Base-by-base conservation (phyloP, 208 protist species). In the Trichomonas tenax region DNA sequence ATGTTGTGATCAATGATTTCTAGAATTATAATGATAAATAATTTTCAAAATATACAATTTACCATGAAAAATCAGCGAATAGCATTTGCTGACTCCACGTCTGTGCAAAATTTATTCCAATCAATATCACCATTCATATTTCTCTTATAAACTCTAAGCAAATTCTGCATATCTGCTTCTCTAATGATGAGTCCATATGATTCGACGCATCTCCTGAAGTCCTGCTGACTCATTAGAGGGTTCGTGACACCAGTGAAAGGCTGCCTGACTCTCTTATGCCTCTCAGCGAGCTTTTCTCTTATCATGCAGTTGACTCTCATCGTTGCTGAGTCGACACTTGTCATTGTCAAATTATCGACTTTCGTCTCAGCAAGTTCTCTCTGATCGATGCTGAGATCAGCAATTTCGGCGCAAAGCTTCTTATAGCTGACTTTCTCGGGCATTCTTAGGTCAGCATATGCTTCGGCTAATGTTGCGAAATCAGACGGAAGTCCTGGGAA, bases 101-200 rank as follows among this genome's bases (percentile, higher is more conserved):
- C 82, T 34, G 34, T 10, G 23, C 10, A 17, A 31, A 90, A 90
- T 48, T 41, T 90, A 31, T 90, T 17, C 82, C 82, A 90, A n/a
- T 90, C 82, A 31, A 90, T 90, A n/a, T 90, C 82, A 48, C 82
- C 82, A 17, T 90, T 17, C 36, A 90, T 48, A 48, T 90, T 90
- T n/a, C 34, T 11, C 82, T 48, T 45, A 48, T 90, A 90, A 44
- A 44, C 82, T 4, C 82, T 17, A 2, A 90, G 9, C 2, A 90
- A 1, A 1, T 90, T 90, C 23, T 90, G 82, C 82, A 90, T 90
- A 90, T 90, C 82, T 21, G 40, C 41, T 31, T 90, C 82, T 48
- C 21, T 48, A 9, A 90, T 48, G 34, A 90, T 23, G 14, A 90
- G 40, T 48, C 82, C 82, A 48, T 44, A 90, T 48, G 82, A 90